Conservation (phyloP, 2,329 filamentous ascomycete genomes). For the Curvularia lunata region DNA sequence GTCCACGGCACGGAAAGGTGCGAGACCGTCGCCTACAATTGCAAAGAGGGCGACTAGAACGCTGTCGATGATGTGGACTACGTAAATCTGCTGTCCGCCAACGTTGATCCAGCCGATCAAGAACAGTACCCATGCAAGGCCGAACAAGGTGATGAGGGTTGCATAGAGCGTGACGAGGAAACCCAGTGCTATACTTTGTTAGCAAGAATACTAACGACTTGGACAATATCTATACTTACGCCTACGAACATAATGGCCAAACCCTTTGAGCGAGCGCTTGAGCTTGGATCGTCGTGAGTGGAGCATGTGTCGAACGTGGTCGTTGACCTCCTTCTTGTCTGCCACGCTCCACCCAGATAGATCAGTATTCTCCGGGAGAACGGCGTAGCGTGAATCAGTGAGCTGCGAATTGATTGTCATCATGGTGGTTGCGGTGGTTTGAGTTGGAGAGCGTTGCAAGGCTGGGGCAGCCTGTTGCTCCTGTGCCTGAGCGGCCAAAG, state of each 20-base stretch:
- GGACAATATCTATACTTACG: constrained; percentile 56
- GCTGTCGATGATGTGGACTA: constrained; percentile 62
- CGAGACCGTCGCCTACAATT: constrained; percentile 66
- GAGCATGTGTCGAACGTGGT: constrained; percentile 85
- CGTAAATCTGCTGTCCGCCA: constrained; percentile 70
- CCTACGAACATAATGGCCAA: constrained; percentile 76
- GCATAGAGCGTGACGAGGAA: constrained; percentile 86
- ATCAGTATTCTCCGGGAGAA: constrained; percentile 74
- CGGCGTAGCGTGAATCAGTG: constrained; percentile 75
- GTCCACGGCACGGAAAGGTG: constrained; percentile 76
- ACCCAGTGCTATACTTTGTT: constrained; percentile 65
- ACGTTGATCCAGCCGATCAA: constrained; percentile 89
- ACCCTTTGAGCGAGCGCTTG: constrained; percentile 79
- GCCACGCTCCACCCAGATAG: constrained; percentile 76
- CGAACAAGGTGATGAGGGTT: constrained; percentile 81
- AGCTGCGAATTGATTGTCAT: constrained; percentile 71
- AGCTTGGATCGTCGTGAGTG: constrained; percentile 81
- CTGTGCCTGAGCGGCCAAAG: constrained; percentile 24
- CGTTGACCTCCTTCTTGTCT: constrained; percentile 79
- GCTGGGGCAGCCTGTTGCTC: constrained; percentile 30
- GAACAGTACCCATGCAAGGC: constrained; percentile 88
- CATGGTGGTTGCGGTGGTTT: constrained; percentile 47
- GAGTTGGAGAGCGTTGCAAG: constrained; percentile 35
- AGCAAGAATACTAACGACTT: constrained; percentile 8
- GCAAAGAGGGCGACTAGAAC: constrained; percentile 68